Conservation (phyloP, 495 filamentous ascomycete genomes). For the Patellaria atrata region DNA sequence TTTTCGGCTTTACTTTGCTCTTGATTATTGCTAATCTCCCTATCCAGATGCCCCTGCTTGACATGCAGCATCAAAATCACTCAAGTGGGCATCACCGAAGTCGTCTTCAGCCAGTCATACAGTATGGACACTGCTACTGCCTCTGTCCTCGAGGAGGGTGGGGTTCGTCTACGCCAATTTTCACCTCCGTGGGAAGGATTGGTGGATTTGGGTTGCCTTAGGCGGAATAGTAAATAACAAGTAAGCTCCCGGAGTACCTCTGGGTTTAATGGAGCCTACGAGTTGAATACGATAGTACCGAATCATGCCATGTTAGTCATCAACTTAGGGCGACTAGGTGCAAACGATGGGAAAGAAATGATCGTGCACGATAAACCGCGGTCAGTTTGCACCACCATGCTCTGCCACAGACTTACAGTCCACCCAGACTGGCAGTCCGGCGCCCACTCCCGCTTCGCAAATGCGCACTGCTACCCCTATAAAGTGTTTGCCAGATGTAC, state of each 20-base stretch:
- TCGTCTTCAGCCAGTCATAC: slow-evolving; percentile 86
- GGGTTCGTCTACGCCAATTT: slow-evolving; percentile 17
- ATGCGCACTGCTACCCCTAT: slow-evolving; percentile 77
- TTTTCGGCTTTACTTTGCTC: neutral
- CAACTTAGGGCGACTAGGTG: too few relatives aligned
- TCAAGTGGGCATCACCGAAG: slow-evolving; percentile 87
- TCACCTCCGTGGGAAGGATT: slow-evolving; percentile 7
- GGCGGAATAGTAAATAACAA: too few relatives aligned
- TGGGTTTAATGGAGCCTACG: too few relatives aligned
- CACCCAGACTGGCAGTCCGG: too few relatives aligned
- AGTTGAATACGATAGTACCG: too few relatives aligned
- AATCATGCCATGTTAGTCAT: too few relatives aligned
- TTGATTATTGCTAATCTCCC: neutral
- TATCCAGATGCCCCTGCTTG: slow-evolving; percentile 72
- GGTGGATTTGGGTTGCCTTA: too few relatives aligned
- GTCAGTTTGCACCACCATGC: too few relatives aligned
- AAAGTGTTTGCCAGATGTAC: slow-evolving; percentile 89
- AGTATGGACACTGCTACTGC: slow-evolving; percentile 59
- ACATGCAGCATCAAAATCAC: slow-evolving; percentile 98
- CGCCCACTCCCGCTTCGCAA: slow-evolving; percentile 47
- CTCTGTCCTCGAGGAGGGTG: slow-evolving; percentile 14
- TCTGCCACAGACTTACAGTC: too few relatives aligned
- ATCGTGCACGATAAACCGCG: too few relatives aligned
- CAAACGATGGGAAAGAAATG: too few relatives aligned
- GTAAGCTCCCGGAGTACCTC: too few relatives aligned